Percentiles rank a stretch among this genome's conserved stretches.
These are phyloP conservation scores for Candida sp. DNA, from an alignment of 1,139 yeast species.

Conservation along the genomic window DNA sequence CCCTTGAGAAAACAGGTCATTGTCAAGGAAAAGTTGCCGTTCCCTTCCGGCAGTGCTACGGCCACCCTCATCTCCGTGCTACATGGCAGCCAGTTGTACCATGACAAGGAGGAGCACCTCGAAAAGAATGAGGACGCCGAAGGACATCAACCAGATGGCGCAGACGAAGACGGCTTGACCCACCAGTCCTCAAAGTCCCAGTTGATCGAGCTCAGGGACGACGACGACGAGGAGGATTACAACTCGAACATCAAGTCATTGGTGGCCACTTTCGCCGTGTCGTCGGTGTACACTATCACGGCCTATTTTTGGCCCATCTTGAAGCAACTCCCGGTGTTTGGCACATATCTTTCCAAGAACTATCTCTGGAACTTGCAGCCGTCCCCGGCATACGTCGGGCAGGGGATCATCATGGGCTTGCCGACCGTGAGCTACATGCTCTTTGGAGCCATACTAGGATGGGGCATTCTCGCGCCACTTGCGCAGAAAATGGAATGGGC, in stretches of 20 bases:
- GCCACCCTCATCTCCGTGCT: constrained; percentile 91
- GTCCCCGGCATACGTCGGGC: constrained; percentile 97
- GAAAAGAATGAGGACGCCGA: neutral
- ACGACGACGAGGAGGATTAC: constrained; percentile 28
- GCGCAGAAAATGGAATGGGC: constrained; percentile 82
- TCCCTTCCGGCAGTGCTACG: constrained; percentile 97
- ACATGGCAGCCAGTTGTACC: constrained; percentile 66
- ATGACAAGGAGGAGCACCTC: constrained; percentile 30
- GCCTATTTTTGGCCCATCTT: constrained; percentile 78
- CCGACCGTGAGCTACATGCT: constrained; percentile 93
- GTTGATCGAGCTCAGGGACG: constrained; percentile 4
- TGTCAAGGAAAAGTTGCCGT: constrained; percentile 81
- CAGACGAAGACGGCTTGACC: constrained; percentile 4
- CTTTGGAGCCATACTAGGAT: constrained; percentile 86
- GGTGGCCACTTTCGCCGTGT: constrained; percentile 61
- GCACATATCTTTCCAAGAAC: constrained; percentile 59
- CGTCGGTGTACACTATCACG: constrained; percentile 72
- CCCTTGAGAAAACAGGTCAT: constrained; percentile 87
- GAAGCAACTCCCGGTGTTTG: constrained; percentile 77
- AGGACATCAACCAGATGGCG: neutral
- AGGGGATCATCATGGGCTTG: constrained; percentile 97
- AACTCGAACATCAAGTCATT: constrained; percentile 62
- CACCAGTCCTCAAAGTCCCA: constrained; percentile 9
- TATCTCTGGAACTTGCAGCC: constrained; percentile 93
- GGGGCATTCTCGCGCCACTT: constrained; percentile 89